Conservation (phyloP, 164 flowering plant species). For the Chloranthus sessilifolius region DNA sequence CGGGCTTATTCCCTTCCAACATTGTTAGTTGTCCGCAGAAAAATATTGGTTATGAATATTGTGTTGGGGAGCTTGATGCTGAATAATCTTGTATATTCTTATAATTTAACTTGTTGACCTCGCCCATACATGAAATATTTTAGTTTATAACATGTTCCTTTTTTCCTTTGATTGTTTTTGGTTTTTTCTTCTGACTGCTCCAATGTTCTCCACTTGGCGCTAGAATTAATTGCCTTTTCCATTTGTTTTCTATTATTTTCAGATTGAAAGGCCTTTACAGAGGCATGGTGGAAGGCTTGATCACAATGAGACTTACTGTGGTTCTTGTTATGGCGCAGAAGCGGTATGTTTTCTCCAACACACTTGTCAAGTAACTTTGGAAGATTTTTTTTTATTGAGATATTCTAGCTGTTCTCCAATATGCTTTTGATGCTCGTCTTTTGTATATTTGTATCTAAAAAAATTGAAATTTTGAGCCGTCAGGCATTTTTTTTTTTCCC, state of each 20-base stretch:
- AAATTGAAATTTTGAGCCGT: background rate
- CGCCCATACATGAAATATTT: too few relatives aligned
- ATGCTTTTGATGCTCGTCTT: background rate
- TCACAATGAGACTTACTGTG: conserved; percentile 72
- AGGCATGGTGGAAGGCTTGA: conserved; percentile 84
- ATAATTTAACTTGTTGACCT: too few relatives aligned
- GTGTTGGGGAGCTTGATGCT: too few relatives aligned
- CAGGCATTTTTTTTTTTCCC: background rate
- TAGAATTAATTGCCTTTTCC: background rate
- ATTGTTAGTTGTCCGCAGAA: too few relatives aligned
- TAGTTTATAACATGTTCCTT: background rate
- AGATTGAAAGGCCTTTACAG: conserved; percentile 77
- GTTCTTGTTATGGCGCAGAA: conserved; percentile 83
- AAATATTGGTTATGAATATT: too few relatives aligned
- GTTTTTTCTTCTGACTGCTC: background rate
- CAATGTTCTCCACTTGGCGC: background rate
- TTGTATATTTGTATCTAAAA: background rate
- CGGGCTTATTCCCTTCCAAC: too few relatives aligned
- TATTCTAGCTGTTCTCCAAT: too few relatives aligned
- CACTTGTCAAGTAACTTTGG: too few relatives aligned
- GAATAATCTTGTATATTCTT: background rate
- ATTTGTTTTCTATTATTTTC: conserved; percentile 10
- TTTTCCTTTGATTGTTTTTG: background rate
- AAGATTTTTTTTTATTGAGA: too few relatives aligned
- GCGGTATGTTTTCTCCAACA: conserved; percentile 32